Base-by-base conservation (phyloP, 1,139 yeast genomes). In the Kodamaea fungicola region DNA sequence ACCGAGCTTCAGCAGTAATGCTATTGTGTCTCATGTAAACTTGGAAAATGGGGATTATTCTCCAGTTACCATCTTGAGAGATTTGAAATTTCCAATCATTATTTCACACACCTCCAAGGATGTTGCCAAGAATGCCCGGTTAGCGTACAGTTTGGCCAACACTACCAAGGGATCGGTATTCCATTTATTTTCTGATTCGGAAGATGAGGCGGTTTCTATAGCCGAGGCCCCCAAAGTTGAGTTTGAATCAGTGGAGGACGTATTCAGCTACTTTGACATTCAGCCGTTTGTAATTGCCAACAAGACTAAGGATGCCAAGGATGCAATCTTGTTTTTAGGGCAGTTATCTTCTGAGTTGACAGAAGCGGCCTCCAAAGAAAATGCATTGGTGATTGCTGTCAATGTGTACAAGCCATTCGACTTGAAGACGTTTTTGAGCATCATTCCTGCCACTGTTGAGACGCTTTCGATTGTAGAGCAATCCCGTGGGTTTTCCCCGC, bases 321-420 rank as follows among this genome's bases (percentile, higher is more conserved):
- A 76, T 44, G 76, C 81, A 2, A 59, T 83, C 24, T 71, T 87
- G 12, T 67, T 78, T 40, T 71, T 86, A 47, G 92, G 94, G 39
- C 72, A 78, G 40, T 63, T 76, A 31, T 62, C 67, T 25, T 64
- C 68, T 6, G 71, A 70, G 5, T 63, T 82, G 33, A 49, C 62
- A 5, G 54, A 64, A 4, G 65, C 74, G 8, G 71, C 75, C 27
- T 55, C 67, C 28, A 59, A 71, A 19, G 54, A 62, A 35, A 61
- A 67, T 31, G 67, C 72, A 9, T 76, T 82, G 22, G 54, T 85
- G 30, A 62, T 84, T 28, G 65, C 78, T 6, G 67, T 86, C 34
- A 77, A 83, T 30, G 74, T 78, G 22, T 83, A 83, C 63, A 74
- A 84, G 51, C 96, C 96, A 9, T 85, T 88, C 66, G 65, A 74